Base-by-base conservation (phyloP, 2,329 filamentous ascomycete genomes). In the Aspergillus oerlinghausenensis region DNA sequence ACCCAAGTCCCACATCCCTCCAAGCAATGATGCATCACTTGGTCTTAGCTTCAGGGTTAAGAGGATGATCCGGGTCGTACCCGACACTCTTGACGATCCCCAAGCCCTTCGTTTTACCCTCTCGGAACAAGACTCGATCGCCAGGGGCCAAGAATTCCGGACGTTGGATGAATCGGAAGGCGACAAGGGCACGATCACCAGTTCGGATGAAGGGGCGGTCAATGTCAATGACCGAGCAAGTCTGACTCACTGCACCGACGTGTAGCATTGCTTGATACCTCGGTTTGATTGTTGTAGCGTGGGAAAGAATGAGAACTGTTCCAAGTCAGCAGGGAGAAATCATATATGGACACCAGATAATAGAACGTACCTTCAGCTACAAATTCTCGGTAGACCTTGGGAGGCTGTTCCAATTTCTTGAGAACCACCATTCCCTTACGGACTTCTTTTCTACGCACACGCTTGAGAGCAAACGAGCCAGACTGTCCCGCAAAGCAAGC, bases 231-330 rank as follows among this genome's bases (percentile, higher is more conserved):
- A 99, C 97, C 10, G 92, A 87, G 70, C 94, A 99, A 0, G 94
- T 99, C 76, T 99, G 94, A 43, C 89, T 91, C 47, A 99, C 89
- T 0, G 94, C 90, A 0, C 94, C 94, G 4, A 99, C 92, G 67
- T 99, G 94, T 23, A 99, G 82, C 92, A 97, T 99, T 0, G 94
- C 94, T 77, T 99, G 94, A 64, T 99, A 99, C 67, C 92, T 93
- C 0, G 87, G 91, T 74, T 96, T 94, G 74, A 99, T 99, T 47
- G 94, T 99, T 0, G 94, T 99, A 0, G 93, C 92, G 68, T 99
- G 94, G 3, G 90, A 95, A 6, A 99, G 81, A 63, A 99, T 97
- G 23, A 99, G 81, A 1, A 99, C 94, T 86, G 56, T 19, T 32
- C 19, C 5, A 38, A 25, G 49, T 64, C 55, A 67, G 57, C 54